Base-by-base conservation (phyloP, 495 filamentous ascomycete species). In the Viridothelium virens region DNA sequence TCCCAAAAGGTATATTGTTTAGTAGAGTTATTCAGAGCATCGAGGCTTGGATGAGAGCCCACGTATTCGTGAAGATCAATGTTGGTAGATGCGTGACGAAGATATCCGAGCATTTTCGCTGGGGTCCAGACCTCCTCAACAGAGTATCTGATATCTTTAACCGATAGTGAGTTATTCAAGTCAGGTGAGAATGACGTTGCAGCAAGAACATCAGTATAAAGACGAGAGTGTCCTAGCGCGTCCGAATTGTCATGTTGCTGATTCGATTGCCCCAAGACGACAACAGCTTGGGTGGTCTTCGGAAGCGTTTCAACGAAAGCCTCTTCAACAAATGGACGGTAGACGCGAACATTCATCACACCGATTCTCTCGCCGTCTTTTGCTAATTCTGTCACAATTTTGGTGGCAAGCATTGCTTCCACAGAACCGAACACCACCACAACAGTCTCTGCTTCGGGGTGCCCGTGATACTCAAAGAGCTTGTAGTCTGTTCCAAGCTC, bases 1-100 rank as follows among this genome's bases (percentile, higher is more conserved):
- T 97, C 90, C 94, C 92, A 98, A 82, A 98, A 96, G 31, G 86
- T 85, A 79, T 92, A 98, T 72, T 97, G 89, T 72, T 90, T 81
- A 37, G 88, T 85, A 34, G 78, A 70, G 37, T 59, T 70, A 67
- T 77, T 70, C 11, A 77, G 69, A 31, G 79, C 74, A 50, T 77
- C 66, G 16, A 76, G 61, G 66, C 71, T 67, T 80, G 81, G 61
- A 80, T 76, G 48, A 85, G 79, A 50, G 83, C 84, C 68, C n/a
- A 68, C 59, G 3, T 72, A 81, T 39, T 86, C 81, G 25, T 59
- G 53, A 36, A 59, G 53, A 39, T 80, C 78, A 25, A 84, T 70
- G 34, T 53, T 61, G 6, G 53, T 61, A 33, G 63, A 61, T 3
- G 68, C 38, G 34, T 69, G 85, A 70, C 76, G 75, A 72, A 91